A percentile compares a stretch with the other conserved stretches of the same genome.
Evolutionary conservation across 2,329 filamentous ascomycete genomes (phyloP).

Genomic region (Trematosphaeria pertusa): DNA sequence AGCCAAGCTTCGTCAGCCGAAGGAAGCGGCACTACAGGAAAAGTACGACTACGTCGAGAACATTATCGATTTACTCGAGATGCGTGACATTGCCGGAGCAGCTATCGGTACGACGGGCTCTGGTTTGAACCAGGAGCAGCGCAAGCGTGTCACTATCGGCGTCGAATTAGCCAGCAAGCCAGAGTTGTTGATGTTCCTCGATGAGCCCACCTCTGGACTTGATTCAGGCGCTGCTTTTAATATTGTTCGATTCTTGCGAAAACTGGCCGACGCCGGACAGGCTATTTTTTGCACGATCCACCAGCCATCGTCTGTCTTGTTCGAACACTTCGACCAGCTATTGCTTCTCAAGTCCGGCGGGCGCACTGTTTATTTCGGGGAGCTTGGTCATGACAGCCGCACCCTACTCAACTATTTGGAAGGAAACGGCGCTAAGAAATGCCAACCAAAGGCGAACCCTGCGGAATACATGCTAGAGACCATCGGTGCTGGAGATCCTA

Average conservation of each 20-base stretch:
- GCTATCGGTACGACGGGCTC: slow-evolving; percentile 64
- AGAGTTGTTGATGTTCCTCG: slow-evolving; percentile 76
- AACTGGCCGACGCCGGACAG: slow-evolving; percentile 70
- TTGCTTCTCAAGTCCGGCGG: slow-evolving; percentile 70
- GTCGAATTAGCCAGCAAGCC: slow-evolving; percentile 70
- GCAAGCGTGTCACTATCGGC: slow-evolving; percentile 70
- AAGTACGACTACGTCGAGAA: slow-evolving; percentile 72
- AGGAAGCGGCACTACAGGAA: slow-evolving; percentile 62
- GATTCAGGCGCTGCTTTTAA: slow-evolving; percentile 73
- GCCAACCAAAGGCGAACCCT: slow-evolving; percentile 60
- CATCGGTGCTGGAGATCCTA: slow-evolving; percentile 51
- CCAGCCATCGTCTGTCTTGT: slow-evolving; percentile 71
- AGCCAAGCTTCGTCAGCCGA: slow-evolving; percentile 67
- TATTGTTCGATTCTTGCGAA: slow-evolving; percentile 69
- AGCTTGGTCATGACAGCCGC: slow-evolving; percentile 53
- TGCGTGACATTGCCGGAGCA: slow-evolving; percentile 70
- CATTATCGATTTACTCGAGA: slow-evolving; percentile 68
- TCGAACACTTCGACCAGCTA: slow-evolving; percentile 71
- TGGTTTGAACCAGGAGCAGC: slow-evolving; percentile 65
- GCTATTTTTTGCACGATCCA: slow-evolving; percentile 75
- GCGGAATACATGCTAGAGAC: slow-evolving; percentile 61
- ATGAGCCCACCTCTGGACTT: slow-evolving; percentile 77
- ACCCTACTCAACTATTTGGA: slow-evolving; percentile 59
- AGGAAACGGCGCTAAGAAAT: slow-evolving; percentile 60
- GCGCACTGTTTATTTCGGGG: slow-evolving; percentile 71